A percentile compares a stretch with the other conserved stretches of the same genome.
These are phyloP conservation scores for Blepharisma stoltei DNA, from an alignment of 73 alveolate species.

Conservation along the genomic window DNA sequence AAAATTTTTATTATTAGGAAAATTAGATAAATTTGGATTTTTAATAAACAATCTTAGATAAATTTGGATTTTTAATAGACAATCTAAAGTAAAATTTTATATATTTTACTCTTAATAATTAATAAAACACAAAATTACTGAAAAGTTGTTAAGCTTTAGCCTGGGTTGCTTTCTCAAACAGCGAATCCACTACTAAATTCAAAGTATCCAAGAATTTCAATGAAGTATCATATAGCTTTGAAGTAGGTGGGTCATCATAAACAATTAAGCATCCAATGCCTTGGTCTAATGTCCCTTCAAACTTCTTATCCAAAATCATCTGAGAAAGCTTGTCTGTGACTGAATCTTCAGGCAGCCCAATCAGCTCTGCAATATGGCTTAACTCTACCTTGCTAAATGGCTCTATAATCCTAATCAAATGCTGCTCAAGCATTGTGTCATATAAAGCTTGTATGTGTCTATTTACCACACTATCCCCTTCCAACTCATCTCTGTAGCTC, in stretches of 20 bases:
- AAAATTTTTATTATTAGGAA: too few species aligned
- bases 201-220: not conserved
- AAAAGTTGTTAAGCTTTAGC: not conserved
- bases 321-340: slow-evolving; percentile 51
- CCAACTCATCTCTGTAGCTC: slow-evolving; percentile 53
- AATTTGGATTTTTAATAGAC: too few species aligned
- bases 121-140: not conserved
- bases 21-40: too few species aligned
- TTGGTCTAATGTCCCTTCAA: slow-evolving; percentile 82
- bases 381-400: slow-evolving; percentile 84
- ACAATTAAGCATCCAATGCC: slow-evolving; percentile 79
- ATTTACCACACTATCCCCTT: slow-evolving; percentile 52
- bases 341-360: slow-evolving; percentile 59
- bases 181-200: not conserved
- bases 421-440: slow-evolving; percentile 68
- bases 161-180: not conserved
- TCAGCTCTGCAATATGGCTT: slow-evolving; percentile 67
- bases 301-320: slow-evolving; percentile 82
- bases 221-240: not conserved
- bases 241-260: slow-evolving; percentile 44
- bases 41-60: too few species aligned
- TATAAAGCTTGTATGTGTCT: slow-evolving; percentile 63
- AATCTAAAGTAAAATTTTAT: too few species aligned
- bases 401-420: slow-evolving; percentile 70
- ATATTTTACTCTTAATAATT: too few species aligned